phyloP scores from a whole-genome alignment of 1,284 basidiomycete species.

The Sanghuangporus weigelae region DNA sequence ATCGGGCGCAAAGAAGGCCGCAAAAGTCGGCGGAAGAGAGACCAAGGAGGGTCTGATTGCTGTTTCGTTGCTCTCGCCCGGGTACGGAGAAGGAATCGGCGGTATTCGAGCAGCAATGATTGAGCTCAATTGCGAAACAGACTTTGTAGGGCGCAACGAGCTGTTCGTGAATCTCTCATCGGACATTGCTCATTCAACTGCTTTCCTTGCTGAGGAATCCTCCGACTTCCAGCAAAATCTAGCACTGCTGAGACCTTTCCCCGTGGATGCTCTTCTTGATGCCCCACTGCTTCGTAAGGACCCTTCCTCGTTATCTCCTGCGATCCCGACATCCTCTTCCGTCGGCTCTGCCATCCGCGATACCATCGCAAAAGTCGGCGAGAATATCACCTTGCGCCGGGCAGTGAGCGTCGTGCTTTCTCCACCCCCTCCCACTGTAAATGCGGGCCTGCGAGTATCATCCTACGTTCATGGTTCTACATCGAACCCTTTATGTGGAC shows the following conservation, averaged over 20 bases:
- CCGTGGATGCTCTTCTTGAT: constrained; percentile 53
- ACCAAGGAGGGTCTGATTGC: constrained; percentile 81
- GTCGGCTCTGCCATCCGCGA: constrained; percentile 76
- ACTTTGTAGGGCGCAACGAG: constrained; percentile 89
- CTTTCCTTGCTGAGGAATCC: constrained; percentile 65
- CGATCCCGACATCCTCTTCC: constrained; percentile 33
- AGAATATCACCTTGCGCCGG: constrained; percentile 80
- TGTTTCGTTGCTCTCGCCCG: constrained; percentile 64
- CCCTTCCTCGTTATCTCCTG: constrained; percentile 25
- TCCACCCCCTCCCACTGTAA: constrained; percentile 27
- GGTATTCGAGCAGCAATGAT: constrained; percentile 80
- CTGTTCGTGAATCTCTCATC: constrained; percentile 76
- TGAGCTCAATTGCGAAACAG: constrained; percentile 95
- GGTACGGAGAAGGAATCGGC: constrained; percentile 33
- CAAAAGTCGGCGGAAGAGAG: constrained; percentile 71
- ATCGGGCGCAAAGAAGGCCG: constrained; percentile 76
- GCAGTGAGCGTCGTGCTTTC: constrained; percentile 66
- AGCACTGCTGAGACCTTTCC: constrained; percentile 36
- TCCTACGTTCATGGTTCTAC: constrained; percentile 75
- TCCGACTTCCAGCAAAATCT: constrained; percentile 26
- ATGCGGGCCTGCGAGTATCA: constrained; percentile 57
- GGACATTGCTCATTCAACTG: constrained; percentile 84
- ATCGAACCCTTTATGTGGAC: constrained; percentile 44
- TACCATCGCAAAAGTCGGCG: constrained; percentile 81
- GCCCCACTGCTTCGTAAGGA: constrained; percentile 57